Evolutionary conservation across 495 filamentous ascomycete species (phyloP), one percentile per base, ranked within the genome.

Genomic region (Xylaria curta): DNA sequence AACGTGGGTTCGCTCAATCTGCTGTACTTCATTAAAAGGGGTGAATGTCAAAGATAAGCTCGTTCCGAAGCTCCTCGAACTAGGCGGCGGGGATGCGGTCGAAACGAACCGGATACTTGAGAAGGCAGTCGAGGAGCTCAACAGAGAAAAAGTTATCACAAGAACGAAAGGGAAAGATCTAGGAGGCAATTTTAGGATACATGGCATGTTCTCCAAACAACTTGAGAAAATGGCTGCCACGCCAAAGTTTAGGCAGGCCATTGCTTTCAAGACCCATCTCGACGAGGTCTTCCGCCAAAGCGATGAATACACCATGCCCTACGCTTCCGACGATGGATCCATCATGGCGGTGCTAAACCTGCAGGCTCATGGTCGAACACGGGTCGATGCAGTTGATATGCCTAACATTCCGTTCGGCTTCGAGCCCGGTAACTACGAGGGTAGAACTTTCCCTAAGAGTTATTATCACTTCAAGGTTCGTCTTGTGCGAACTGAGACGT

Each of bases 321-420:
- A 85, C 67, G 74, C 83, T 66, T 84, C 87, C 9, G 80, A 85
- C 44, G 91, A 96, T 74, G 92, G 92, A 24, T 86, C 90, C 44
- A 87, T 92, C 49, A 85, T 97, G 75, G 91, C 88, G 7, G 70
- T 93, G 56, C 83, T 90, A 28, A 93, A 94, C 75, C 85, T 97
- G 31, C 81, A 91, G 46, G 89, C 91, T 0, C 69, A 85, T 33
- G 86, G 88, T 0, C 84, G 86, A 21, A 78, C 97, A 44, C 83
- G 77, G n/a, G 66, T 93, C 10, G 76, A 84, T 5, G 84, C 89
- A 0, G 78, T 83, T 4, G 85, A 91, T 66, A 83, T 89, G 3
- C 91, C 91, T 0, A 81, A 87, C 61, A 88, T 92, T 69, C 89
- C 89, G 68, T 93, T 91, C 80, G 94, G 94, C 33, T 87, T 94